Base-by-base conservation (phyloP, 495 filamentous ascomycete species). In the Trichoderma gamsii region DNA sequence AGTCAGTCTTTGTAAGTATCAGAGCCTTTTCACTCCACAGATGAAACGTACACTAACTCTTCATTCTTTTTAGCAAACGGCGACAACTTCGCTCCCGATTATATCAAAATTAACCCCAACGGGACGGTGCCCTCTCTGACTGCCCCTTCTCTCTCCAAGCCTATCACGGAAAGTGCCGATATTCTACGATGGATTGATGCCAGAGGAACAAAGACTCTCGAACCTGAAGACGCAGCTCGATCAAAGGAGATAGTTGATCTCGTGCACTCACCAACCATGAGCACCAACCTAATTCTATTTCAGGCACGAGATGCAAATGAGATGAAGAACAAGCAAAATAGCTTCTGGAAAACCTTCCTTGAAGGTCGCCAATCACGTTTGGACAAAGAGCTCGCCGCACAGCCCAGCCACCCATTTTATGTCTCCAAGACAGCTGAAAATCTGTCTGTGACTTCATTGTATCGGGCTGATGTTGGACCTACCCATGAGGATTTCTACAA, bases 381-480 rank as follows among this genome's bases (percentile, higher is more conserved):
- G 5, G 49, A 52, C 49, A 52, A 52, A 18, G 49, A 52, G n/a
- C 49, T 52, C n/a, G 49, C 49, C n/a, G 49, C 49, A 21, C 49
- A 52, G 18, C 49, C 49, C 4, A 23, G 9, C 16, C 18, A 52
- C 21, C n/a, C 49, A 21, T 52, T 52, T 23, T 52, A 52, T 52
- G 8, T 52, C 9, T 52, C 49, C 4, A 52, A 52, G 49, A 21
- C 49, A 3, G 49, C 49, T 7, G 49, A 52, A 11, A 52, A 52
- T 52, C 49, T 52, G 18, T n/a, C 49, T 11, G 21, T 23, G 9
- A 52, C 49, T 4, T 52, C 49, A 4, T 52, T 52, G 9, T 52
- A 52, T 23, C 49, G 49, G n/a, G 18, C 49, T 52, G 49, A 52
- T 11, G 21, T 52, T 25, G 49, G 49, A 52, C n/a, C 49, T 4